Percentiles rank a stretch among this genome's conserved stretches.
phyloP scores from a whole-genome alignment of 345 rosid genomes.

The Populus simonii region DNA sequence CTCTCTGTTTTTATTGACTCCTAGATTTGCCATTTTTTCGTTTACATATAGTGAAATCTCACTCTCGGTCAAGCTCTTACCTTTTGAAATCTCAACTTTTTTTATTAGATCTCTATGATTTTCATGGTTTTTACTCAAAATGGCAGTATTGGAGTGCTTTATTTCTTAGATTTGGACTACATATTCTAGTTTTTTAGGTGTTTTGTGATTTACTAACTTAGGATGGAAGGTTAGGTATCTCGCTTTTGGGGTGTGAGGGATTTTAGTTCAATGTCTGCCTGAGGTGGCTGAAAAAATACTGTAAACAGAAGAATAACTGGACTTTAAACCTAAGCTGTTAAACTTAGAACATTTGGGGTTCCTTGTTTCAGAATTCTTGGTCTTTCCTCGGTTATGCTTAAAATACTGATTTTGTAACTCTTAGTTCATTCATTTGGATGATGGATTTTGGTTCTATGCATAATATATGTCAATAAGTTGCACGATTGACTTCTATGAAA shows the following conservation, averaged over 20 bases:
- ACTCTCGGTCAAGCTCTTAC: neutral
- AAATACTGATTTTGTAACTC: neutral
- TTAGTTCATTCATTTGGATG: neutral
- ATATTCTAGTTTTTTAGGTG: neutral
- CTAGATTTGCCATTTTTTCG: conserved; percentile 9
- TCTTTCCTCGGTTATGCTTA: neutral
- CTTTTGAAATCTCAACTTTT: neutral
- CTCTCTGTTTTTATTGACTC: neutral
- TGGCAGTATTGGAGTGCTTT: conserved; percentile 4
- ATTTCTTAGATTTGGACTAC: conserved; percentile 1
- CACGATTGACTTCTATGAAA: neutral
- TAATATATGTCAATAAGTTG: neutral
- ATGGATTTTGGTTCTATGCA: neutral
- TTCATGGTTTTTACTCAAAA: neutral
- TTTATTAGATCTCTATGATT: conserved; percentile 20
- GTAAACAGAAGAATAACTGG: neutral
- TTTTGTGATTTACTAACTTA: neutral
- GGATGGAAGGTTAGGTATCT: neutral
- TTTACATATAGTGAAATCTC: neutral
- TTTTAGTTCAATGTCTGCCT: neutral
- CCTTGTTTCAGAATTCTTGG: neutral
- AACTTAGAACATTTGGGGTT: neutral
- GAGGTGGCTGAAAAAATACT: neutral
- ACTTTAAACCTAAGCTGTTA: neutral
- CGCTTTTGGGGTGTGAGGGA: neutral